Evolutionary conservation across 2,329 filamentous ascomycete genomes (phyloP).

Genomic region (Aspergillus pseudoterreus): DNA sequence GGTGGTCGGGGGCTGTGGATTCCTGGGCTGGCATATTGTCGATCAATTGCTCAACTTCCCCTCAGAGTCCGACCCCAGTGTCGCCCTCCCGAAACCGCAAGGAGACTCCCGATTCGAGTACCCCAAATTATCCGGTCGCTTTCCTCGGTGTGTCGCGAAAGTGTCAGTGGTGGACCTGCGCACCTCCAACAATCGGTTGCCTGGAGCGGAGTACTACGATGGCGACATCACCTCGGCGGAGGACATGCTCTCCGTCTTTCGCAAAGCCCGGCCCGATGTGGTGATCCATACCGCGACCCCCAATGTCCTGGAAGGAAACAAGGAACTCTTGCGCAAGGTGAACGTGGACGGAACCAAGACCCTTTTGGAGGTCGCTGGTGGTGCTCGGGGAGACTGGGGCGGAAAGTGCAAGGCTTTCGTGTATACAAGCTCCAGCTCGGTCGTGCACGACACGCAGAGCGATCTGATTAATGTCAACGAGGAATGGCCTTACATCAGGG

Average conservation of each 20-base stretch:
- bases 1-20: constrained; percentile 79
- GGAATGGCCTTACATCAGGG: constrained; percentile 70
- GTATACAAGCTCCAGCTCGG: constrained; percentile 85
- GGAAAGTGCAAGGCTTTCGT: constrained; percentile 67
- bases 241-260: constrained; percentile 61
- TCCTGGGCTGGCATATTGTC: constrained; percentile 79
- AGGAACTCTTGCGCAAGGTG: constrained; percentile 69
- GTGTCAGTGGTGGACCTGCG: constrained; percentile 71
- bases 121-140: constrained; percentile 36
- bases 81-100: constrained; percentile 32
- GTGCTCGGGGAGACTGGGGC: constrained; percentile 62
- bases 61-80: constrained; percentile 40
- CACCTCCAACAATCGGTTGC: constrained; percentile 63
- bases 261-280: constrained; percentile 67
- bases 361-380: constrained; percentile 65
- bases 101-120: constrained; percentile 35
- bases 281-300: constrained; percentile 90
- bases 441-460: constrained; percentile 74
- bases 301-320: constrained; percentile 47
- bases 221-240: constrained; percentile 71
- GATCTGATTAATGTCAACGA: constrained; percentile 86
- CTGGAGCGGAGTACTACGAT: constrained; percentile 65
- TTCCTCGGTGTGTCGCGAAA: constrained; percentile 43
- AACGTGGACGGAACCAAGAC: constrained; percentile 84
- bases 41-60: constrained; percentile 64